These are phyloP conservation scores for Ogataea pignaliae DNA, from an alignment of 805 yeast genomes.

Conservation along the genomic window DNA sequence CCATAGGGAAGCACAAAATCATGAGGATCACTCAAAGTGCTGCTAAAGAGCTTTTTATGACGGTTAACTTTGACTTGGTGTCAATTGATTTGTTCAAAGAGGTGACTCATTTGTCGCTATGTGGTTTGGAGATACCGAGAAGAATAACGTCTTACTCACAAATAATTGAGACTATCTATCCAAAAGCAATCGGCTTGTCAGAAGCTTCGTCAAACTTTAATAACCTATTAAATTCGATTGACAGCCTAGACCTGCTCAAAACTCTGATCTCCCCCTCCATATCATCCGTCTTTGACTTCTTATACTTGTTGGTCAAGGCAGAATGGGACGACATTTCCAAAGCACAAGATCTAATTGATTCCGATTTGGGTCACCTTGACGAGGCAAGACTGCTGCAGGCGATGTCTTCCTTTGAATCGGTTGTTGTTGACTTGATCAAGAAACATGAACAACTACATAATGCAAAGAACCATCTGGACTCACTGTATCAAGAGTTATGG, in stretches of 20 bases:
- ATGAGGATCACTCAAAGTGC: constrained; percentile 32
- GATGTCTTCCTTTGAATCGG: constrained; percentile 29
- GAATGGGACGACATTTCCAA: constrained; percentile 53
- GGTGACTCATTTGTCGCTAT: constrained; percentile 42
- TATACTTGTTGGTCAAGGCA: constrained; percentile 34
- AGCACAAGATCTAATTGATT: constrained; percentile 42
- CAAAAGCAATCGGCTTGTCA: constrained; percentile 48
- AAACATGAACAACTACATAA: constrained; percentile 27
- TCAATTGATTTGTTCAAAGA: constrained; percentile 46
- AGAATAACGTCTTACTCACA: constrained; percentile 42
- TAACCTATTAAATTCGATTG: constrained; percentile 3
- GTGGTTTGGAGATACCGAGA: constrained; percentile 58
- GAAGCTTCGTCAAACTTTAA: constrained; percentile 47
- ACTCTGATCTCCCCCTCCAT: constrained; percentile 32
- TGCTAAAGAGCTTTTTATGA: constrained; percentile 25
- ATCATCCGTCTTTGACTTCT: constrained; percentile 26
- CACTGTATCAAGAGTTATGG: constrained; percentile 20
- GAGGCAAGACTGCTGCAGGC: constrained; percentile 29
- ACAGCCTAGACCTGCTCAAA: constrained; percentile 36
- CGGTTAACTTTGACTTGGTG: constrained; percentile 49
- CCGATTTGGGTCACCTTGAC: constrained; percentile 18
- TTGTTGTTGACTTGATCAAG: constrained; percentile 27
- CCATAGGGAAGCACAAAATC: constrained; percentile 22
- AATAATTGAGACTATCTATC: constrained; percentile 47
- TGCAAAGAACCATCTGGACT: constrained; percentile 25